Percentiles rank a stretch among this genome's conserved stretches.
phyloP scores from a whole-genome alignment of 495 filamentous ascomycete species.

The Parmelia sp. region DNA sequence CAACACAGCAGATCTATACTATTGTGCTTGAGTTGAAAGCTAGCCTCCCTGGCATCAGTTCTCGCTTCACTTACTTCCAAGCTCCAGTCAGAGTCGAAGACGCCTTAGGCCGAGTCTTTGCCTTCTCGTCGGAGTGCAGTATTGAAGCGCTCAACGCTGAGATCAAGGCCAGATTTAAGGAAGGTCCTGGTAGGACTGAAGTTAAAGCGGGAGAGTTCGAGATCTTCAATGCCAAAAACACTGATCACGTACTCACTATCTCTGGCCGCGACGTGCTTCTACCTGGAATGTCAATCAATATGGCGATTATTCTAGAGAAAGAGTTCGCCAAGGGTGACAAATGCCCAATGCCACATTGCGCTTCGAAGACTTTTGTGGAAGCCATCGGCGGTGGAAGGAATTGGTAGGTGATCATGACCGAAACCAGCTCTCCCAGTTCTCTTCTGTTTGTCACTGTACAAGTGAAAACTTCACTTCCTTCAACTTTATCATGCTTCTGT shows the following conservation, averaged over 20 bases:
- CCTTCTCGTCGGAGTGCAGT: constrained; percentile 25
- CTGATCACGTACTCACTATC: constrained; percentile 18
- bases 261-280: background rate
- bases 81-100: constrained; percentile 26
- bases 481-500: background rate
- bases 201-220: constrained; percentile 23
- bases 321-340: constrained; percentile 10
- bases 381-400: constrained; percentile 2
- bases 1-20: constrained; percentile 24
- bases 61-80: constrained; percentile 24
- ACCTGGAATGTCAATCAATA: constrained; percentile 20
- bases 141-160: constrained; percentile 18
- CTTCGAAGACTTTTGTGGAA: background rate
- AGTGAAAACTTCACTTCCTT: background rate
- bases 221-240: constrained; percentile 23
- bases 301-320: constrained; percentile 17
- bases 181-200: constrained; percentile 19
- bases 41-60: constrained; percentile 8
- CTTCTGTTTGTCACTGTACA: background rate
- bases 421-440: background rate
- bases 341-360: constrained; percentile 12
- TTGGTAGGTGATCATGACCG: constrained; percentile 6
- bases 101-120: constrained; percentile 24
- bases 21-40: constrained; percentile 22
- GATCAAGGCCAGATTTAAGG: constrained; percentile 23